Evolutionary conservation across 163 green algal species (phyloP).

Genomic region (Scenedesmus sp.): DNA sequence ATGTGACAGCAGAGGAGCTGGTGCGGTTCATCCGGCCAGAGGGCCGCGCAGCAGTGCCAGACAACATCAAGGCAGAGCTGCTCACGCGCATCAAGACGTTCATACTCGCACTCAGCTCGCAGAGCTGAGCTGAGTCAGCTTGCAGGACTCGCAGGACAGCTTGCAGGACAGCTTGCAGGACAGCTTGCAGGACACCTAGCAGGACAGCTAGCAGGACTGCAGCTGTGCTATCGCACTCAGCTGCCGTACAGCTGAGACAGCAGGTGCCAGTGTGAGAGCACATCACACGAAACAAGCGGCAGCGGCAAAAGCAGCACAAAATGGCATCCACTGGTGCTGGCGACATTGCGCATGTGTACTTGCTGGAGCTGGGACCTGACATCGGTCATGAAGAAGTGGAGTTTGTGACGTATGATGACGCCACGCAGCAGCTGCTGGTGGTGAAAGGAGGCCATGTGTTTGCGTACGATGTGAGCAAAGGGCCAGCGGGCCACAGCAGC

Average conservation of each 20-base stretch:
- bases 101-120: conserved; percentile 21
- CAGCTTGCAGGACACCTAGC: not conserved
- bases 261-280: not conserved
- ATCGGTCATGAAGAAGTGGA: conserved; percentile 43
- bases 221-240: not conserved
- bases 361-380: conserved; percentile 26
- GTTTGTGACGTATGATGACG: conserved; percentile 44
- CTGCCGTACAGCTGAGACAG: not conserved
- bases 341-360: conserved; percentile 45
- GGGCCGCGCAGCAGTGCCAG: conserved; percentile 45
- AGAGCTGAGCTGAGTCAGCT: not conserved
- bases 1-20: conserved; percentile 50
- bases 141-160: not conserved
- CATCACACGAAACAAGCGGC: not conserved
- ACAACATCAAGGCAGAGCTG: conserved; percentile 55
- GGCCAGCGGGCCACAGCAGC: not conserved
- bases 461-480: conserved; percentile 40
- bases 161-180: not conserved
- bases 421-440: conserved; percentile 48
- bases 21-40: conserved; percentile 47
- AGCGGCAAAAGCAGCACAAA: conserved; percentile 16
- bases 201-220: not conserved
- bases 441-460: conserved; percentile 55
- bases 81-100: conserved; percentile 49
- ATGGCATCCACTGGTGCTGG: conserved; percentile 2